phyloP scores from a whole-genome alignment of 1,284 basidiomycete species.

The Mycena citricolor region DNA sequence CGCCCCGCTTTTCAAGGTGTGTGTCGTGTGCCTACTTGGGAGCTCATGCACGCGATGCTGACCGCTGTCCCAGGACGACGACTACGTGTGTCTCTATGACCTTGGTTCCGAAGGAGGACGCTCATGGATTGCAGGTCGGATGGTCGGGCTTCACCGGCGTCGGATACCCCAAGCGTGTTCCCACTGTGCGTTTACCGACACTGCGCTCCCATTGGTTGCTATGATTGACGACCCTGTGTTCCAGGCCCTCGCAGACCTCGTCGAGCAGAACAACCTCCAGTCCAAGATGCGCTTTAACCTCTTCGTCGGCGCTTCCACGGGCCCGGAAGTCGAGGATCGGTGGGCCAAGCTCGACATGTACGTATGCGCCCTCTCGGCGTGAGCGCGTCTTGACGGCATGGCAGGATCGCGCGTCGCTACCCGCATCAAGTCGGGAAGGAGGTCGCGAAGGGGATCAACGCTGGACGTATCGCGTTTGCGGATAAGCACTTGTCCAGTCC shows the following conservation, averaged over 20 bases:
- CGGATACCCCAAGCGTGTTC: constrained; percentile 49
- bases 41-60: not conserved
- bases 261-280: constrained; percentile 44
- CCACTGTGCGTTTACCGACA: constrained; percentile 33
- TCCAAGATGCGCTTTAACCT: constrained; percentile 50
- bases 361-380: constrained; percentile 17
- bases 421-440: constrained; percentile 55
- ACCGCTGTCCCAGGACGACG: constrained; percentile 36
- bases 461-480: constrained; percentile 44
- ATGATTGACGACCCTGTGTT: not conserved
- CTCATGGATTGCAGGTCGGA: constrained; percentile 39
- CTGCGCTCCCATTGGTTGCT: not conserved
- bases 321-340: constrained; percentile 48
- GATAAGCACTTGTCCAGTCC: constrained; percentile 47
- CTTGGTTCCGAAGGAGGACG: too few relatives aligned
- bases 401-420: constrained; percentile 46
- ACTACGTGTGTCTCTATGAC: constrained; percentile 37
- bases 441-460: constrained; percentile 50
- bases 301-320: constrained; percentile 51
- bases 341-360: constrained; percentile 48
- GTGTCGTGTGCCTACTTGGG: constrained; percentile 11
- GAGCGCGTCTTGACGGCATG: not conserved
- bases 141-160: constrained; percentile 53
- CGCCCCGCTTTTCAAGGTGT: constrained; percentile 45
- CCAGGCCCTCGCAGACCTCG: constrained; percentile 49